Evolutionary conservation across 352 stramenopile genomes (phyloP).

Genomic region (Peronospora tabacina): DNA sequence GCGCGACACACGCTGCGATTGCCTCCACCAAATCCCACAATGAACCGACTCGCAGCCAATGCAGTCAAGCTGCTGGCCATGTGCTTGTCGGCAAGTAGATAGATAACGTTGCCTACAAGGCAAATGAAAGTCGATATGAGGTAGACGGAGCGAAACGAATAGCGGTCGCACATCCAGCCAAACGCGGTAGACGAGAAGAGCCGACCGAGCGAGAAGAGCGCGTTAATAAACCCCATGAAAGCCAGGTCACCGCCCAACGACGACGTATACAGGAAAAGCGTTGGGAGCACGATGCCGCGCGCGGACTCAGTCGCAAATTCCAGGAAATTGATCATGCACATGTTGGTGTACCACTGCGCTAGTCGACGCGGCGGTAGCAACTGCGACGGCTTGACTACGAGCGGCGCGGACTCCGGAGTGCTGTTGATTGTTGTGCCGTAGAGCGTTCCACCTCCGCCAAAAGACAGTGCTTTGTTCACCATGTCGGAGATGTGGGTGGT

Average conservation of each 20-base stretch:
- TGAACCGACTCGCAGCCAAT: slow-evolving; percentile 49
- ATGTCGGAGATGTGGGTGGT: slow-evolving; percentile 3
- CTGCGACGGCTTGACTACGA: slow-evolving; percentile 23
- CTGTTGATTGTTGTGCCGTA: slow-evolving; percentile 7
- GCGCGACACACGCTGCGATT: slow-evolving; percentile 69
- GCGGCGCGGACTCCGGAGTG: slow-evolving; percentile 12
- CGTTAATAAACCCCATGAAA: slow-evolving; percentile 70
- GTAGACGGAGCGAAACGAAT: slow-evolving; percentile 73
- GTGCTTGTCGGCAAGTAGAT: slow-evolving; percentile 54
- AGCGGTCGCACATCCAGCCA: slow-evolving; percentile 75
- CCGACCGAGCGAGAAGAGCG: slow-evolving; percentile 59
- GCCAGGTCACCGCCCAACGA: slow-evolving; percentile 60
- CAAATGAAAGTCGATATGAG: slow-evolving; percentile 64
- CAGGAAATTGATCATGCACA: slow-evolving; percentile 75
- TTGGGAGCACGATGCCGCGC: slow-evolving; percentile 62
- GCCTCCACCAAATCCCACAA: slow-evolving; percentile 63
- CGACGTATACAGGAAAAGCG: slow-evolving; percentile 71
- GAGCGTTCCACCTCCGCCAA: slow-evolving; percentile 5
- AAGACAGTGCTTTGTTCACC: slow-evolving; percentile 18
- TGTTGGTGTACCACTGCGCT: slow-evolving; percentile 56
- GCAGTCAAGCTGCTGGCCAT: slow-evolving; percentile 46
- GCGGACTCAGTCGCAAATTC: slow-evolving; percentile 71
- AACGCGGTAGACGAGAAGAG: slow-evolving; percentile 70
- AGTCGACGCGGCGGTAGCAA: slow-evolving; percentile 31
- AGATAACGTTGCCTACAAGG: slow-evolving; percentile 62